Conservation (phyloP, 2,329 filamentous ascomycete genomes). For the Cladosporium sp. region DNA sequence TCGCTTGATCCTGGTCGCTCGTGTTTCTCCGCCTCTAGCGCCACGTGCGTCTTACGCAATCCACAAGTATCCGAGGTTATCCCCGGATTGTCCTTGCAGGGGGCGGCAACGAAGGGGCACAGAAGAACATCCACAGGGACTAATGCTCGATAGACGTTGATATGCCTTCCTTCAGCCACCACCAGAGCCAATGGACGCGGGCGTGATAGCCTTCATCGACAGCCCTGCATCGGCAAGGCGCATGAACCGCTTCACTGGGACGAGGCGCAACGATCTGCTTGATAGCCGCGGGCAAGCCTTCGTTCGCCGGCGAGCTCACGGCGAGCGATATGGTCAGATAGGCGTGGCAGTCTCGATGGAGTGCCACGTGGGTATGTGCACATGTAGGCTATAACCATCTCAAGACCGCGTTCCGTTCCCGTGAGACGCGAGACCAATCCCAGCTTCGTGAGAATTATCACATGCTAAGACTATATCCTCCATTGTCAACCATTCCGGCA, state of each 20-base stretch:
- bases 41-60: conserved; percentile 7
- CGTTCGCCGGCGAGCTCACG: conserved; percentile 8
- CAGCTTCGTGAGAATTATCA: not conserved
- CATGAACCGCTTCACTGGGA: not conserved
- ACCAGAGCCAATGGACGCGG: not conserved
- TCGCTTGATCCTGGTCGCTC: not conserved
- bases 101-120: not conserved
- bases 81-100: not conserved
- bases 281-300: conserved; percentile 8
- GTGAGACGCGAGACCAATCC: not conserved
- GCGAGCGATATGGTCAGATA: conserved; percentile 1
- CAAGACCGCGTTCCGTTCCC: not conserved
- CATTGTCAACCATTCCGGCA: not conserved
- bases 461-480: not conserved
- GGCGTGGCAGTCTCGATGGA: not conserved
- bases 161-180: not conserved
- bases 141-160: not conserved
- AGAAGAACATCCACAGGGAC: not conserved
- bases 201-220: conserved; percentile 1
- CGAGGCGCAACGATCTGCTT: conserved; percentile 1
- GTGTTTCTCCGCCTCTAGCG: not conserved
- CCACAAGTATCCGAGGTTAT: not conserved
- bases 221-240: conserved; percentile 10
- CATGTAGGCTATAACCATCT: not conserved
- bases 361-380: not conserved